A percentile compares a stretch with the other conserved stretches of the same genome.
phyloP scores from a whole-genome alignment of 768 basidiomycete species.

The Rhizopogon salebrosus region DNA sequence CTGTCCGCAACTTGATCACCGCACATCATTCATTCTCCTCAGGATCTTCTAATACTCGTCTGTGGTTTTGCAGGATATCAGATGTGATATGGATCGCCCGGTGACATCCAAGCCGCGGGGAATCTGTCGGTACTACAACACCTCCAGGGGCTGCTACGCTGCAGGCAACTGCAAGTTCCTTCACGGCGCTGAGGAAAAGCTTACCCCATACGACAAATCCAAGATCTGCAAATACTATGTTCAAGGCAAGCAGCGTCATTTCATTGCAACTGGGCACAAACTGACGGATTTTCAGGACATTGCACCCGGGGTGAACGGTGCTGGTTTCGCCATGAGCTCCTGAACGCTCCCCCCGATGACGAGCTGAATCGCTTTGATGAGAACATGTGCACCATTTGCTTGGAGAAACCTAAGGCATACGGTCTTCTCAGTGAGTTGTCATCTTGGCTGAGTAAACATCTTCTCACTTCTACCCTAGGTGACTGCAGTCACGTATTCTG shows the following conservation, averaged over 20 bases:
- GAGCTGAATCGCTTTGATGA: slow-evolving; percentile 31
- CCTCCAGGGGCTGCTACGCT: slow-evolving; percentile 63
- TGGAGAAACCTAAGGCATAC: slow-evolving; percentile 65
- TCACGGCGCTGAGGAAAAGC: slow-evolving; percentile 46
- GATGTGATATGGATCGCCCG: slow-evolving; percentile 44
- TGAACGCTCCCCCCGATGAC: slow-evolving; percentile 15
- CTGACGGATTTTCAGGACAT: slow-evolving; percentile 42
- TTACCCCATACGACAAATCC: slow-evolving; percentile 66
- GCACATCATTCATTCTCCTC: too few relatives aligned
- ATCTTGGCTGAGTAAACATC: background rate
- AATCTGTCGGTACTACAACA: slow-evolving; percentile 61
- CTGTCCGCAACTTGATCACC: background rate
- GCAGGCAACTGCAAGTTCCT: slow-evolving; percentile 73
- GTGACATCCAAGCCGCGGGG: slow-evolving; percentile 69
- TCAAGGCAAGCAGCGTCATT: slow-evolving; percentile 35
- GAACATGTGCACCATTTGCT: slow-evolving; percentile 64
- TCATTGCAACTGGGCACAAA: background rate
- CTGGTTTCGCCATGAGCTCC: slow-evolving; percentile 64
- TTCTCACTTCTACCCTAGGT: slow-evolving; percentile 30
- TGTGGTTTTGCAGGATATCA: slow-evolving; percentile 1
- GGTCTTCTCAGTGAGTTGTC: slow-evolving; percentile 57
- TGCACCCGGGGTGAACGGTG: slow-evolving; percentile 66
- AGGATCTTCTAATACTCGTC: background rate
- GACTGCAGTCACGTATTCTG: slow-evolving; percentile 81
- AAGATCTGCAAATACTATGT: slow-evolving; percentile 68